Conservation (phyloP, 169 alveolate species). For the Pseudocohnilembus persalinus region DNA sequence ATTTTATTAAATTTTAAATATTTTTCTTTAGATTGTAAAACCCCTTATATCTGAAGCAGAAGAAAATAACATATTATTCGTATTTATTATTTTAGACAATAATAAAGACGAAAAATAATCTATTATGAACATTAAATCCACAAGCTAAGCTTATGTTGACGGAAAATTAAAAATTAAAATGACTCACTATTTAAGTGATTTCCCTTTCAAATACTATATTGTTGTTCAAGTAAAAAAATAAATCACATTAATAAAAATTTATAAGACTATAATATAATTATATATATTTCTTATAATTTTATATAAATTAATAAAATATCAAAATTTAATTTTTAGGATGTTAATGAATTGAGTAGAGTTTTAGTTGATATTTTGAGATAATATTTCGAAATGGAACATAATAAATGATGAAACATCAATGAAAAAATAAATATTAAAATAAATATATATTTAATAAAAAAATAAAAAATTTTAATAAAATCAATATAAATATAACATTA, state of each 20-base stretch:
- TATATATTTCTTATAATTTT: slow-evolving; percentile 6
- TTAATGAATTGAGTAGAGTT: slow-evolving; percentile 37
- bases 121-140: slow-evolving; percentile 82
- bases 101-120: slow-evolving; percentile 53
- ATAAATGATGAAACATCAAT: too few relatives aligned
- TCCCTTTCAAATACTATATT: slow-evolving; percentile 96
- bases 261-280: slow-evolving; percentile 47
- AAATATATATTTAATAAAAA: too few relatives aligned
- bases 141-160: slow-evolving; percentile 74
- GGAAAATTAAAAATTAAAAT: slow-evolving; percentile 81
- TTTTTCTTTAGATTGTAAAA: slow-evolving; percentile 87
- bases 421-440: too few relatives aligned
- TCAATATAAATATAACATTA: too few relatives aligned
- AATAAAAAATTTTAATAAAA: too few relatives aligned
- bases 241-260: too few relatives aligned
- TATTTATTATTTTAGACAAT: slow-evolving; percentile 53
- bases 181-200: slow-evolving; percentile 92
- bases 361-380: slow-evolving; percentile 41
- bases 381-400: slow-evolving; percentile 31
- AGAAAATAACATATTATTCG: slow-evolving; percentile 60
- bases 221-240: slow-evolving; percentile 83
- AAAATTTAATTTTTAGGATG: slow-evolving; percentile 1
- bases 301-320: background rate
- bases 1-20: slow-evolving; percentile 88
- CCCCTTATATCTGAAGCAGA: slow-evolving; percentile 57